Conservation (phyloP, 192 early-diverging fungal species). For the Glomus cerebriforme region DNA sequence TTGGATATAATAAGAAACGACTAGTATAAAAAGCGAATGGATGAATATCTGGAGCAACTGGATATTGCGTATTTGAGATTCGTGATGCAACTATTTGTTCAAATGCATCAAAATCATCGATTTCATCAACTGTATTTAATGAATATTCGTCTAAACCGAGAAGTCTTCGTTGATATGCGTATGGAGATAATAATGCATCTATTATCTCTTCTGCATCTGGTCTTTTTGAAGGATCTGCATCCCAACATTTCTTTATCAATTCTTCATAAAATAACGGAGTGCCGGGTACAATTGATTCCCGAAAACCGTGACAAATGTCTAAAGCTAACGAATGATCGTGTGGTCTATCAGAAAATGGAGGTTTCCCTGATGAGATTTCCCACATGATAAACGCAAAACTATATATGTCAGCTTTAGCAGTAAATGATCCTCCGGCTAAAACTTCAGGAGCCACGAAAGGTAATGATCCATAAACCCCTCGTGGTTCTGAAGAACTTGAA, state of each 20-base stretch:
- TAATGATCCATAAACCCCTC: slow-evolving; percentile 25
- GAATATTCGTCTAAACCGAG: slow-evolving; percentile 6
- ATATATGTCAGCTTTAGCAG: slow-evolving; percentile 39
- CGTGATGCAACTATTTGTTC: background rate
- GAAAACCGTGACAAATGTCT: slow-evolving; percentile 39
- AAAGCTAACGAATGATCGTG: slow-evolving; percentile 37
- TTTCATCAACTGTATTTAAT: background rate
- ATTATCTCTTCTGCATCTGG: slow-evolving; percentile 44
- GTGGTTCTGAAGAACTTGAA: background rate
- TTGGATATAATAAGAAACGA: slow-evolving; percentile 23
- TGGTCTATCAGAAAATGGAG: slow-evolving; percentile 42
- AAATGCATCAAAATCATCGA: slow-evolving; percentile 15
- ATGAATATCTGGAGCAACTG: slow-evolving; percentile 2
- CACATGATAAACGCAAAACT: slow-evolving; percentile 50
- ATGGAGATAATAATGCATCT: slow-evolving; percentile 37
- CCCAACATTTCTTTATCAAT: slow-evolving; percentile 45
- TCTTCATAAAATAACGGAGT: slow-evolving; percentile 42
- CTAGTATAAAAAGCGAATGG: slow-evolving; percentile 26
- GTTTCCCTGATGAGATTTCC: slow-evolving; percentile 47
- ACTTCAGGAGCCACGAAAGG: slow-evolving; percentile 27
- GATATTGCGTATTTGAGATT: background rate
- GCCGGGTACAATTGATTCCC: slow-evolving; percentile 43
- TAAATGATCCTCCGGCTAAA: slow-evolving; percentile 6
- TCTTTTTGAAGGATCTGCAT: slow-evolving; percentile 37
- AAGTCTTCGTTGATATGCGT: slow-evolving; percentile 4